Evolutionary conservation across 164 flowering plant genomes (phyloP), one percentile per base, ranked within the genome.

Genomic region (Cinnamomum micranthum): DNA sequence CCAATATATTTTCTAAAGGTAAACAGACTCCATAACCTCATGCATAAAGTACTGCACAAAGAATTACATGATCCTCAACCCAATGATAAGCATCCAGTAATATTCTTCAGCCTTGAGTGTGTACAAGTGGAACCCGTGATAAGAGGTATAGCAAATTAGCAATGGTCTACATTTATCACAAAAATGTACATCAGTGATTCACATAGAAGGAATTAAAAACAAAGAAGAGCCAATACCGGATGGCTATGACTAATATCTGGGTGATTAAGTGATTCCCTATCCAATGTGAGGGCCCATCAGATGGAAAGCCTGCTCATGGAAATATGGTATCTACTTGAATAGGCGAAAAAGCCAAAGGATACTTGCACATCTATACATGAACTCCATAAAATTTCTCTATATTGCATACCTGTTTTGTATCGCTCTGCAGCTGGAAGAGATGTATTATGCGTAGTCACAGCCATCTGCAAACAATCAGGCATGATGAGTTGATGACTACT

Each of bases 361-460:
- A 4, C 60, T 20, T 20, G n/a, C 20, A 55, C n/a, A 55, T 55
- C 60, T 20, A 15, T 20, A 55, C 12, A 14, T 55, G 60, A 55
- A 55, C 20, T 15, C 6, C 60, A 55, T 55, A 55, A 55, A 41
- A 20, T 55, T 14, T 20, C 4, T 28, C 41, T 14, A 2, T 6
- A 33, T 25, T 66, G 63, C 51, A 41, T 70, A 95, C 99, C 99
- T 77, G 86, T 88, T 77, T 68, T 81, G 74, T 93, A 95, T 86
- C 99, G 85, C 79, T 95, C 89, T 50, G 86, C 71, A 3, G 86
- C 85, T 58, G 92, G 97, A 75, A 95, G 87, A 35, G 97, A 89
- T 27, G 98, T 95, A 78, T 85, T 80, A 78, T 92, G 76, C 24
- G 93, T 88, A 0, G 98, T 91, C 76, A 95, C 96, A 65, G 97